phyloP scores from a whole-genome alignment of 169 alveolate genomes.

The Besnoitia besnoiti region DNA sequence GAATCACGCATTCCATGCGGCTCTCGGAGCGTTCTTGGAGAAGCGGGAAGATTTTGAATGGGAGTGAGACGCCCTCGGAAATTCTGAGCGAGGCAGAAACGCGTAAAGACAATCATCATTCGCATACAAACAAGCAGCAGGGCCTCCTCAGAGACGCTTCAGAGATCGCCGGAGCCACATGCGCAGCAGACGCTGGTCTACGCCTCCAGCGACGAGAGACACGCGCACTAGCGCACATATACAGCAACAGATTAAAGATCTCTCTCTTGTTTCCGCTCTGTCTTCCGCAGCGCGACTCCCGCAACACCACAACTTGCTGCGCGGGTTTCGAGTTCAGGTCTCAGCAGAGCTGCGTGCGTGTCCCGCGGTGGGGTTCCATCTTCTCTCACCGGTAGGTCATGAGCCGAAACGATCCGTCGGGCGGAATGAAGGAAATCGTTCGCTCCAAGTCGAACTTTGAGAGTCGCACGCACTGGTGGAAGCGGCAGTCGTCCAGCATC shows the following conservation, averaged over 20 bases:
- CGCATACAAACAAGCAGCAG: neutral
- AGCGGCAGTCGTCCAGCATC: conserved; percentile 74
- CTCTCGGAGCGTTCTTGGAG: conserved; percentile 33
- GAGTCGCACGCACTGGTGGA: conserved; percentile 91
- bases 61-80: conserved; percentile 33
- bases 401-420: conserved; percentile 91
- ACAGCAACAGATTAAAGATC: too few relatives aligned
- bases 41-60: conserved; percentile 46
- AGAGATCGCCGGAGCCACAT: neutral
- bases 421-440: conserved; percentile 93
- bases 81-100: neutral
- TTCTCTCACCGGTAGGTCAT: conserved; percentile 79
- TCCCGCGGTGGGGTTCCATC: too few relatives aligned
- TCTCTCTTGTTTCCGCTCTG: too few relatives aligned
- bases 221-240: too few relatives aligned
- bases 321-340: too few relatives aligned
- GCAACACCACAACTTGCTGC: too few relatives aligned
- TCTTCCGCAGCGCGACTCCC: too few relatives aligned
- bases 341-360: too few relatives aligned
- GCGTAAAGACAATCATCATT: neutral
- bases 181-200: too few relatives aligned
- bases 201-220: too few relatives aligned
- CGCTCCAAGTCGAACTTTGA: conserved; percentile 90
- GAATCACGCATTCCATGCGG: conserved; percentile 43
- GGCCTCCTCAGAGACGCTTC: neutral